Base-by-base conservation (phyloP, 345 rosid genomes). In the rapeseed (Brassica napus) region DNA sequence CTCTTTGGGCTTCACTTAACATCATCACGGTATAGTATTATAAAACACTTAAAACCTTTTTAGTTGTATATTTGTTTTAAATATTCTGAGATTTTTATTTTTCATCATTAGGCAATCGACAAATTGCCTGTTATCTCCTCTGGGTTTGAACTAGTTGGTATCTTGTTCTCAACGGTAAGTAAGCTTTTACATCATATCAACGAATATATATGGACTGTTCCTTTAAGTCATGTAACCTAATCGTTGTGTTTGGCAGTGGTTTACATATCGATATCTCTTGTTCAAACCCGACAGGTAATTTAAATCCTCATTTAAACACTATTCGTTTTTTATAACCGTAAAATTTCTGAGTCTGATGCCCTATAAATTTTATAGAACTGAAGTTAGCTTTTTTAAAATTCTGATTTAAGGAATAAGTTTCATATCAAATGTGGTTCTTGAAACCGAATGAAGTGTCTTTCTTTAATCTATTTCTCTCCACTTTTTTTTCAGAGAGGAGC, bases 191-290 rank as follows among this genome's bases (percentile, higher is more conserved):
- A 47, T 71, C 44, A 37, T 42, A 35, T 37, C 57, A 9, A 24
- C 24, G 18, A 11, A n/a, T 18, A 44, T 32, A 32, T 34, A 32
- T 24, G 49, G 39, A 44, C 68, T 37, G 16, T 67, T 60, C 4
- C 11, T 35, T 69, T 26, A 37, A 15, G 12, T 54, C 24, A 62
- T 11, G 64, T 28, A 15, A 14, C 28, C 7, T 57, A 16, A 30
- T 65, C 32, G 0, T 7, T 68, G 60, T 62, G 30, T 52, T 79
- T 54, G 70, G 58, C 98, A 92, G 98, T 91, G 98, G 97, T 94
- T 94, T 77, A 69, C 83, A 67, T 92, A 94, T 79, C 94, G 97
- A 65, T 92, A 90, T 85, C 98, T 94, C 76, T 78, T 94, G 83
- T 90, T 90, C 92, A 91, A 90, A 83, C 98, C 98, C 8, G 85